Percentiles rank a stretch among this genome's conserved stretches.
phyloP scores from a whole-genome alignment of 331 rosid species.

The Rosa hybrid region DNA sequence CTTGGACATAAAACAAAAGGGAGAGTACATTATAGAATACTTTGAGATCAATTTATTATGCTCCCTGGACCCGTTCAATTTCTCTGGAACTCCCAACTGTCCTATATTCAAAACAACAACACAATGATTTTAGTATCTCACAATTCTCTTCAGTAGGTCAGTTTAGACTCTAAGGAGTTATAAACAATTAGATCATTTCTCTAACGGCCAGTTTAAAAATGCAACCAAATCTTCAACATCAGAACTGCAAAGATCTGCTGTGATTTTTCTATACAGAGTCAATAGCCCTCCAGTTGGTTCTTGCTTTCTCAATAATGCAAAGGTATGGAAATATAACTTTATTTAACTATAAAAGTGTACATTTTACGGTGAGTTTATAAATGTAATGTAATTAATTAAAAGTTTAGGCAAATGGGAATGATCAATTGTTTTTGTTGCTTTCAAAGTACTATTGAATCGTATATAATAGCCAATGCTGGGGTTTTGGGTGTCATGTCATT shows the following conservation, averaged over 20 bases:
- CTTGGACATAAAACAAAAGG: not conserved
- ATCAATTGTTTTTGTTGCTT: constrained; percentile 27
- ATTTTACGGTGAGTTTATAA: not conserved
- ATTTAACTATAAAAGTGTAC: not conserved
- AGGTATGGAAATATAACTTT: not conserved
- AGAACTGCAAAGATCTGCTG: constrained; percentile 22
- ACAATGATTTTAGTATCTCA: not conserved
- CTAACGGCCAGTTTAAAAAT: constrained; percentile 7
- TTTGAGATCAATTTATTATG: constrained; percentile 12
- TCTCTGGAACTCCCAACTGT: constrained; percentile 13
- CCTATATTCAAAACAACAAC: constrained; percentile 11
- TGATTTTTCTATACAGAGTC: constrained; percentile 15
- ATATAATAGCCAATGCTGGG: constrained; percentile 21
- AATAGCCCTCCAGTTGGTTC: constrained; percentile 9
- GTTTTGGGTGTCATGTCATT: constrained; percentile 17
- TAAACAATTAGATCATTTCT: constrained; percentile 13
- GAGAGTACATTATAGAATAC: not conserved
- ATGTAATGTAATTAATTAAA: not conserved
- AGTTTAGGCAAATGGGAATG: constrained; percentile 10
- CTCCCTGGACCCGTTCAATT: constrained; percentile 21
- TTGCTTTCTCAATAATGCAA: constrained; percentile 29
- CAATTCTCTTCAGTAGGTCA: constrained; percentile 5
- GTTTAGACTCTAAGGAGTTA: not conserved
- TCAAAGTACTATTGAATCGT: not conserved
- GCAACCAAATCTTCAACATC: constrained; percentile 23